Evolutionary conservation across 192 early-diverging fungal genomes (phyloP).

Genomic region (Coemansia sp.): DNA sequence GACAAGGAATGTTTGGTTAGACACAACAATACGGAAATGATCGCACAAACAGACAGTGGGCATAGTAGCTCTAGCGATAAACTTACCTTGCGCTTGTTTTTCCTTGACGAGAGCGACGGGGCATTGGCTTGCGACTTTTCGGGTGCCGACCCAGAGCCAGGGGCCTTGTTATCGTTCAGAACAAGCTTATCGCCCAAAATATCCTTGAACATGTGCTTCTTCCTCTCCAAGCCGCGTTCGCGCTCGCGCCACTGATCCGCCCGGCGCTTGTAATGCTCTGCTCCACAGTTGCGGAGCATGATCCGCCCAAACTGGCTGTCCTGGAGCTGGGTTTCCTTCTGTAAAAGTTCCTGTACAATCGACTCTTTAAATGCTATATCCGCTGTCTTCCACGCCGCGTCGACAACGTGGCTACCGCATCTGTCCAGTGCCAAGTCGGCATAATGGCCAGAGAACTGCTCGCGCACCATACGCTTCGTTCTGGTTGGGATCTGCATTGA

Average conservation of each 20-base stretch:
- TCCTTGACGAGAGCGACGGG: too few species aligned
- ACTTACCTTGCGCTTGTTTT: too few species aligned
- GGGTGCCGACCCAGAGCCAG: too few species aligned
- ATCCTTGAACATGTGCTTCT: constrained; percentile 78
- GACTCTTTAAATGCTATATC: constrained; percentile 66
- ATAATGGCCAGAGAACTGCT: constrained; percentile 60
- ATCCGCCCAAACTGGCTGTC: constrained; percentile 70
- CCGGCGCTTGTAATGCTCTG: constrained; percentile 71
- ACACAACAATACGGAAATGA: too few species aligned
- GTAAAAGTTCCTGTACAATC: constrained; percentile 71
- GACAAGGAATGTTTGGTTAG: too few species aligned
- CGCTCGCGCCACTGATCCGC: constrained; percentile 77
- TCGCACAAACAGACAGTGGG: too few species aligned
- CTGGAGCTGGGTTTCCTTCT: constrained; percentile 56
- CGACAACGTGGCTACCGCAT: constrained; percentile 78
- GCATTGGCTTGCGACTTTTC: too few species aligned
- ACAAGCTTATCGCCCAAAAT: too few species aligned
- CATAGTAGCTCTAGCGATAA: too few species aligned
- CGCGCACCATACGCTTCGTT: constrained; percentile 63
- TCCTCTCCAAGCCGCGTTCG: constrained; percentile 70
- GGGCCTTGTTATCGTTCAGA: too few species aligned
- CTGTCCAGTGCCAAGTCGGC: constrained; percentile 65
- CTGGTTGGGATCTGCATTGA: constrained; percentile 58
- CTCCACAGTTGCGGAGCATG: constrained; percentile 73
- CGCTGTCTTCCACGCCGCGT: constrained; percentile 70